Conservation (phyloP, 2,329 filamentous ascomycete species). For the Arachnomyces sp. region DNA sequence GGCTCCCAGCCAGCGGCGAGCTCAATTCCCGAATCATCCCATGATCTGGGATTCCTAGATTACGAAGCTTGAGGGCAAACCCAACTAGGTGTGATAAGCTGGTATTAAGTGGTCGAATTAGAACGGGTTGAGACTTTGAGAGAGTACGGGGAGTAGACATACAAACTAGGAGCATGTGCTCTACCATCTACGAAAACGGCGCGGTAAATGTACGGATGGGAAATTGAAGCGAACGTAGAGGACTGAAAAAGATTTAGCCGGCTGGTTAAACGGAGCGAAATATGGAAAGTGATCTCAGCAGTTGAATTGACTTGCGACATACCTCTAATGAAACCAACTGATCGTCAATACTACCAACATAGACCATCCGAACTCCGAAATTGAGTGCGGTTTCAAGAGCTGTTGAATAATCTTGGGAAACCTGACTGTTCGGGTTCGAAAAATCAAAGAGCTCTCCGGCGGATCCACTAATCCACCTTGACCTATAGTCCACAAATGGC, state of each 20-base stretch:
- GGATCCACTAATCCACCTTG: constrained; percentile 78
- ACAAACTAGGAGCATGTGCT: constrained; percentile 86
- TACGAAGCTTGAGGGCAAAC: constrained; percentile 87
- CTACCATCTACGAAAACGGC: constrained; percentile 94
- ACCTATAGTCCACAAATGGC: constrained; percentile 87
- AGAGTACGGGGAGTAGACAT: constrained; percentile 19
- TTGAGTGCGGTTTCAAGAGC: constrained; percentile 67
- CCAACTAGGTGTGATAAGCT: constrained; percentile 82
- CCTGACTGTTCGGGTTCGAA: constrained; percentile 68
- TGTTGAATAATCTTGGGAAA: constrained; percentile 73
- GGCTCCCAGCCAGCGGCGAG: constrained; percentile 75
- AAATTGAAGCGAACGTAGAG: constrained; percentile 74
- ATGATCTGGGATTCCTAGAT: constrained; percentile 87
- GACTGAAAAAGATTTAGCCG: constrained; percentile 45
- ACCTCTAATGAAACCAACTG: constrained; percentile 90
- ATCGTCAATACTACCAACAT: constrained; percentile 91
- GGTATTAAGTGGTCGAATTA: constrained; percentile 5
- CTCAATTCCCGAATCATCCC: constrained; percentile 87
- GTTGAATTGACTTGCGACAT: constrained; percentile 17
- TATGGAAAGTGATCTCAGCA: neutral
- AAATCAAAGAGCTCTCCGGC: constrained; percentile 96
- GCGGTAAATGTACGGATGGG: constrained; percentile 87
- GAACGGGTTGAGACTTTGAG: constrained; percentile 1
- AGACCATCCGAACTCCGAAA: constrained; percentile 75
- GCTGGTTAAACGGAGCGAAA: too few relatives aligned